A percentile compares a stretch with the other conserved stretches of the same genome.
phyloP scores from a whole-genome alignment of 306 rosid genomes.

The Cucurbita maxima region DNA sequence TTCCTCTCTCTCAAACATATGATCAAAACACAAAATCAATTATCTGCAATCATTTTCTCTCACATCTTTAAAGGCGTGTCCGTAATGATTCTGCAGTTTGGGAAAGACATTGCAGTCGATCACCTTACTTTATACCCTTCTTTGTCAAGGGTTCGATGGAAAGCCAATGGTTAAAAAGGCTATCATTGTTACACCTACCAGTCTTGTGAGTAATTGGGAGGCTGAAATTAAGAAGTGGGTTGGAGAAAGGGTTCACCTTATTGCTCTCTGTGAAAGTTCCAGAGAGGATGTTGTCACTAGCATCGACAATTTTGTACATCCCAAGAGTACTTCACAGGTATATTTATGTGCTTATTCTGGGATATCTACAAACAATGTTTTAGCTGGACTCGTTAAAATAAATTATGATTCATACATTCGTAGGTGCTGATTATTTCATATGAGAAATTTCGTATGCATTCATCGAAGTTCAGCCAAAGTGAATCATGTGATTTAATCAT shows the following conservation, averaged over 20 bases:
- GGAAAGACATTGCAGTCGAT: slow-evolving; percentile 98
- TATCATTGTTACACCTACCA: slow-evolving; percentile 91
- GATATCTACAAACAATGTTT: slow-evolving; percentile 4
- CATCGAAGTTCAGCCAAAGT: slow-evolving; percentile 48
- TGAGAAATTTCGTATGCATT: slow-evolving; percentile 91
- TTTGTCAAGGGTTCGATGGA: slow-evolving; percentile 80
- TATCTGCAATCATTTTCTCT: background rate
- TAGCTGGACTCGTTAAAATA: background rate
- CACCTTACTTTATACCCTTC: slow-evolving; percentile 76
- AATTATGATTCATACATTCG: slow-evolving; percentile 1
- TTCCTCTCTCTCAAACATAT: slow-evolving; percentile 6
- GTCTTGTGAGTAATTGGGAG: slow-evolving; percentile 98
- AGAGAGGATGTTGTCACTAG: slow-evolving; percentile 74
- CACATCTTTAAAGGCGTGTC: slow-evolving; percentile 2
- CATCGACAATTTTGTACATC: slow-evolving; percentile 54
- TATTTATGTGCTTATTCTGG: slow-evolving; percentile 7
- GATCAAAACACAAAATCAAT: background rate
- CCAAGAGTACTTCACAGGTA: slow-evolving; percentile 50
- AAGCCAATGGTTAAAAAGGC: slow-evolving; percentile 73
- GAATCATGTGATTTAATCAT: slow-evolving; percentile 85
- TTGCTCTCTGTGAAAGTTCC: slow-evolving; percentile 81
- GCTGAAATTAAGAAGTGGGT: slow-evolving; percentile 90
- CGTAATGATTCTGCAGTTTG: slow-evolving; percentile 43
- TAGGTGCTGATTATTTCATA: slow-evolving; percentile 89
- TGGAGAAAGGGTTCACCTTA: slow-evolving; percentile 60